Percentiles rank a stretch among this genome's conserved stretches.
Evolutionary conservation across 306 rosid genomes (phyloP).

Genomic region (Albizia julibrissin): DNA sequence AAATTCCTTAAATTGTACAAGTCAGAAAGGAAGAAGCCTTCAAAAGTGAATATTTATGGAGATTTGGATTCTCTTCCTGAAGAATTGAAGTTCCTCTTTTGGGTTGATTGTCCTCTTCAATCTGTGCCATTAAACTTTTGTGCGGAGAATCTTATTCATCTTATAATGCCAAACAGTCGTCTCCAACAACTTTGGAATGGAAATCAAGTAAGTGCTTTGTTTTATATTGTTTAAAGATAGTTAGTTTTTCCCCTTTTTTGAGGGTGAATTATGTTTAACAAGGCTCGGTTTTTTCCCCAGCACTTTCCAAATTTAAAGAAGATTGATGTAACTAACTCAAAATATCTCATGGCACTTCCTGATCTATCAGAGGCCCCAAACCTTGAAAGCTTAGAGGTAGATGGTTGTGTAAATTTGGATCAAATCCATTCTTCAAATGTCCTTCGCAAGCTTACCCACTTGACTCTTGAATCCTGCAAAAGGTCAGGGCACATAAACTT

Average conservation of each 20-base stretch:
- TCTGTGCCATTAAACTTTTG: background rate
- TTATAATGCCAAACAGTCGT: background rate
- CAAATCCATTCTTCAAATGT: background rate
- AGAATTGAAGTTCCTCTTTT: background rate
- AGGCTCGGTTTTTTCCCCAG: background rate
- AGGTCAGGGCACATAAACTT: background rate
- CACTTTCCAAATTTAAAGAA: background rate
- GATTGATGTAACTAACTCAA: background rate
- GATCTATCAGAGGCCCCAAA: background rate
- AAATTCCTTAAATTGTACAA: background rate
- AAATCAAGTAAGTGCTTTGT: background rate
- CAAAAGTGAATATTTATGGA: background rate
- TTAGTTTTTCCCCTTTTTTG: too few species aligned
- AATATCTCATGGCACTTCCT: background rate
- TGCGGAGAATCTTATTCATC: background rate
- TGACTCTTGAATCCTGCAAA: background rate
- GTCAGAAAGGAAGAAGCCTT: background rate
- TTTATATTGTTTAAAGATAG: too few species aligned
- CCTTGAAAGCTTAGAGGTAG: background rate
- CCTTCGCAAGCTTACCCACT: background rate
- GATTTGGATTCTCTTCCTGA: background rate
- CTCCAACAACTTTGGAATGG: background rate
- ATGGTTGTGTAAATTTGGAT: background rate
- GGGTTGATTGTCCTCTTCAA: background rate
- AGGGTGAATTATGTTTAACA: background rate